Conservation (phyloP, 2,329 filamentous ascomycete genomes). For the Fusarium austroafricanum region DNA sequence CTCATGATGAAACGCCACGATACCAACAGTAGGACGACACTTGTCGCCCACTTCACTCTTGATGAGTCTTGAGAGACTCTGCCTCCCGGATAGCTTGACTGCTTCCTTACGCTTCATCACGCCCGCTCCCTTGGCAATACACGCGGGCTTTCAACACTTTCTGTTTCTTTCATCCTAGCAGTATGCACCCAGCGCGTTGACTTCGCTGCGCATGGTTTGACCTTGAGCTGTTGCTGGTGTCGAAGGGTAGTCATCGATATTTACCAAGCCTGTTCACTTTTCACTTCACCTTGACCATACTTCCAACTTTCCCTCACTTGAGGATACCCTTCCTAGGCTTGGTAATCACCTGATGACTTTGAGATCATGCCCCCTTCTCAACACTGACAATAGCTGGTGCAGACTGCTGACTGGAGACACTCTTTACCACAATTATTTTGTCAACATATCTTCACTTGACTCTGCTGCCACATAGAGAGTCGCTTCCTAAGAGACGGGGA, state of each 20-base stretch:
- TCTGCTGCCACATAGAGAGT: slow-evolving; percentile 43
- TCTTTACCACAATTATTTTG: slow-evolving; percentile 35
- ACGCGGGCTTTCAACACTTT: slow-evolving; percentile 37
- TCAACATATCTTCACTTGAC: slow-evolving; percentile 44
- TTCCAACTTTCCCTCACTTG: slow-evolving; percentile 1
- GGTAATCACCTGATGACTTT: slow-evolving; percentile 37
- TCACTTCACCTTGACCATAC: background rate
- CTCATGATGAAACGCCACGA: slow-evolving; percentile 47
- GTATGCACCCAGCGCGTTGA: slow-evolving; percentile 46
- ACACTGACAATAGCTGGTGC: slow-evolving; percentile 22
- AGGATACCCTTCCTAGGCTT: slow-evolving; percentile 26
- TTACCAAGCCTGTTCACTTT: slow-evolving; percentile 16
- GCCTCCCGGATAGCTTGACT: slow-evolving; percentile 43
- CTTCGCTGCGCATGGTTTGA: slow-evolving; percentile 39
- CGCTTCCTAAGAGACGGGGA: slow-evolving; percentile 39
- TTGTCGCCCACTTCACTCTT: slow-evolving; percentile 40
- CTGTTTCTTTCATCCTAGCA: slow-evolving; percentile 43
- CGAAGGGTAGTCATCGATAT: slow-evolving; percentile 36
- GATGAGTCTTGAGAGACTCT: slow-evolving; percentile 42
- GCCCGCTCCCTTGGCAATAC: slow-evolving; percentile 35
- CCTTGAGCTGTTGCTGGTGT: slow-evolving; percentile 11
- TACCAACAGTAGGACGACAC: slow-evolving; percentile 39
- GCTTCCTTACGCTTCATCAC: slow-evolving; percentile 45
- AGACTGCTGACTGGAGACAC: slow-evolving; percentile 41
- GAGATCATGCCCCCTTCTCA: slow-evolving; percentile 39